Percentiles rank a stretch among this genome's conserved stretches.
phyloP scores from a whole-genome alignment of 2,329 filamentous ascomycete species.

The Lizonia empirigonia region DNA sequence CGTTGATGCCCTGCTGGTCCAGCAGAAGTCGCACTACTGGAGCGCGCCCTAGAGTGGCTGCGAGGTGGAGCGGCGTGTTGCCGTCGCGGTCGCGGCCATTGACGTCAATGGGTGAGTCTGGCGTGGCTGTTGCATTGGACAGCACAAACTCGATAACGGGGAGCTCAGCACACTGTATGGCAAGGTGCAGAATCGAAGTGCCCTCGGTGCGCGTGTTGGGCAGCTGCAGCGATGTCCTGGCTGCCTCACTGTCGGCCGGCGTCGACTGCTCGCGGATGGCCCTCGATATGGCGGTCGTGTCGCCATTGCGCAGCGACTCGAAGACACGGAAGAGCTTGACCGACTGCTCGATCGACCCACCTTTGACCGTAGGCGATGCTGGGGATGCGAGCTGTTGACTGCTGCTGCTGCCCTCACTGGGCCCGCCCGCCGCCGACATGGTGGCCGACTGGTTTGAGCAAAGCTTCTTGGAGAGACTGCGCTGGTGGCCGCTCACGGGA shows the following conservation, averaged over 20 bases:
- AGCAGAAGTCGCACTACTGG: slow-evolving; percentile 83
- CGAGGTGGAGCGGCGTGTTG: slow-evolving; percentile 90
- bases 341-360: slow-evolving; percentile 78
- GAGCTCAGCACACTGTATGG: slow-evolving; percentile 92
- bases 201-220: slow-evolving; percentile 65
- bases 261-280: slow-evolving; percentile 71
- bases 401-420: slow-evolving; percentile 12
- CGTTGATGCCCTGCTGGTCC: slow-evolving; percentile 83
- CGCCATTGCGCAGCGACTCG: slow-evolving; percentile 86
- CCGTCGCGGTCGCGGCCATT: slow-evolving; percentile 92
- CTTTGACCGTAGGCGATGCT: slow-evolving; percentile 41
- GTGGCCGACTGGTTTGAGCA: slow-evolving; percentile 37
- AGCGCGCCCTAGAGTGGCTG: slow-evolving; percentile 78
- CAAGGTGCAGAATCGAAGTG: slow-evolving; percentile 88
- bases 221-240: slow-evolving; percentile 56
- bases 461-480: slow-evolving; percentile 38
- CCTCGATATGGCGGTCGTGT: slow-evolving; percentile 87
- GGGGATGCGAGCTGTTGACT: slow-evolving; percentile 26
- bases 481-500: slow-evolving; percentile 31
- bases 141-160: slow-evolving; percentile 95
- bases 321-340: slow-evolving; percentile 94
- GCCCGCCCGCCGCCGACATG: slow-evolving; percentile 29
- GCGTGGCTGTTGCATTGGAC: slow-evolving; percentile 59
- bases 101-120: slow-evolving; percentile 74
- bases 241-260: slow-evolving; percentile 57